Percentiles rank a stretch among this genome's conserved stretches.
These are phyloP conservation scores for Spergularia azorica DNA, from an alignment of 179 eudicot species.

Conservation along the genomic window DNA sequence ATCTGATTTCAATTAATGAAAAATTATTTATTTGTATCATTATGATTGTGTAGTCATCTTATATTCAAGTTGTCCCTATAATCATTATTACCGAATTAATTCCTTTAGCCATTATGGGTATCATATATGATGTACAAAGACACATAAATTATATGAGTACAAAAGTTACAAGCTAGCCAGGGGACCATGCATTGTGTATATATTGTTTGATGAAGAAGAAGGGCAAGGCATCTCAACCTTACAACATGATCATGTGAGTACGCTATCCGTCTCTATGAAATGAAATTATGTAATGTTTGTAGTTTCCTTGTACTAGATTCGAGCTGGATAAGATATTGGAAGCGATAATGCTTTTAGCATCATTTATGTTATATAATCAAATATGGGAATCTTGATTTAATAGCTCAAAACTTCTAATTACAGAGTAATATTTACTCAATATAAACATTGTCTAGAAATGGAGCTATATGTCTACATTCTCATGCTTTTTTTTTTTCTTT, in stretches of 20 bases:
- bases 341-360: no score
- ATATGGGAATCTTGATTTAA: no score
- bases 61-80: background rate
- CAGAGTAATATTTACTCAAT: background rate
- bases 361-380: no score
- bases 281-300: no score
- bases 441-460: no score
- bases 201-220: constrained; percentile 29
- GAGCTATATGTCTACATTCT: no score
- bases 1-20: no score
- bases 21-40: no score
- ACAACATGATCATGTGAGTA: constrained; percentile 34
- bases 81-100: background rate
- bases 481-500: constrained; percentile 12
- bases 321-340: no score
- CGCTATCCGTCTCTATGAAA: constrained; percentile 29
- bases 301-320: no score
- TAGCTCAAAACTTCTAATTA: no score
- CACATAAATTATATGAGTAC: constrained; percentile 1
- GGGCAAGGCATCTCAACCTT: constrained; percentile 38
- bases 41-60: no score
- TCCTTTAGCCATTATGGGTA: background rate
- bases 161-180: constrained; percentile 12
- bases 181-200: constrained; percentile 12
- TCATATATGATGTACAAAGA: background rate